Evolutionary conservation across 2,329 filamentous ascomycete genomes (phyloP).

Genomic region (Ceratocystis diversiconidia): DNA sequence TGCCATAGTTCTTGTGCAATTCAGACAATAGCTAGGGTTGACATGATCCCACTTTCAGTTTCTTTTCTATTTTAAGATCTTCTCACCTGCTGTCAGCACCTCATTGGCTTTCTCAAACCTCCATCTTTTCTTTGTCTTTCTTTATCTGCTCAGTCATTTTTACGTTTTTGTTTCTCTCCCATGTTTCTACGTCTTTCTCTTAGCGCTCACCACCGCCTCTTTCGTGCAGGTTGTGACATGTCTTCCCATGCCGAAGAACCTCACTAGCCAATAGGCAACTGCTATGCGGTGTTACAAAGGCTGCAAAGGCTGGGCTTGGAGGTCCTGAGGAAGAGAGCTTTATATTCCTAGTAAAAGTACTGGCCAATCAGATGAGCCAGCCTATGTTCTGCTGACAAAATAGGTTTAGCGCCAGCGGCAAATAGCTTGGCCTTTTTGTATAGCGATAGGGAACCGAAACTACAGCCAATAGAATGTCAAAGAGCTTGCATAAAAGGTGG

Average conservation of each 20-base stretch:
- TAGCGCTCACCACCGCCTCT: neutral
- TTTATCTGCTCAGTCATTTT: neutral
- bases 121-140: neutral
- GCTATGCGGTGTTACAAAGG: neutral
- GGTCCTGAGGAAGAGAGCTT: neutral
- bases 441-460: neutral
- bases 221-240: neutral
- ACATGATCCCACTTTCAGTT: neutral
- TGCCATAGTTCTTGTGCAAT: neutral
- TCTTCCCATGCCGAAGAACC: neutral
- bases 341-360: neutral
- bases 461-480: neutral
- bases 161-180: neutral
- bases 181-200: neutral
- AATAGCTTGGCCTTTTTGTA: neutral
- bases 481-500: neutral
- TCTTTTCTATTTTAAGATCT: neutral
- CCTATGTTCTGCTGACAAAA: slow-evolving; percentile 1
- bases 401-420: slow-evolving; percentile 16
- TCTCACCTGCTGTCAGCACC: neutral
- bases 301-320: neutral
- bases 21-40: neutral
- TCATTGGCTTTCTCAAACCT: neutral
- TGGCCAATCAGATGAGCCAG: slow-evolving; percentile 7
- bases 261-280: neutral